Conservation (phyloP, 148 eudicot species). For the Rhododendron kiyosumense region DNA sequence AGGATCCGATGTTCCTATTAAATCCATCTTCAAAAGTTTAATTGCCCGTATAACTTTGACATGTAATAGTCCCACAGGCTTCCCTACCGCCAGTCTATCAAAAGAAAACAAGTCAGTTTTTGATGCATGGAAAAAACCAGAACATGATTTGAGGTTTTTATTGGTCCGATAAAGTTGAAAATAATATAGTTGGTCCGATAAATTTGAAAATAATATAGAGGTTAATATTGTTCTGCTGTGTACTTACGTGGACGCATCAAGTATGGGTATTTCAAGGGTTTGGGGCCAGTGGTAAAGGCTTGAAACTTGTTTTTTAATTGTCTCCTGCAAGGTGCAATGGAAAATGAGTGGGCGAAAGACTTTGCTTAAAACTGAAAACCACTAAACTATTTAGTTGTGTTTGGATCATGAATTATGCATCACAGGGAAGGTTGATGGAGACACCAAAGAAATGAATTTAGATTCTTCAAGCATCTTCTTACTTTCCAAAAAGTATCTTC, state of each 20-base stretch:
- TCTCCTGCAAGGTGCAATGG: conserved; percentile 44
- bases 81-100: conserved; percentile 48
- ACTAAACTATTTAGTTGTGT: not conserved
- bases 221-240: not conserved
- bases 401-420: not conserved
- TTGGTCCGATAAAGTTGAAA: not conserved
- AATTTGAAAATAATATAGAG: not conserved
- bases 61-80: conserved; percentile 84
- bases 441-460: not conserved
- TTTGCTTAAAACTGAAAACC: not conserved
- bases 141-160: not conserved
- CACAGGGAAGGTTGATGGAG: not conserved
- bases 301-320: conserved; percentile 68
- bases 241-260: conserved; percentile 69
- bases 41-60: conserved; percentile 74
- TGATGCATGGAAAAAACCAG: not conserved
- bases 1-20: conserved; percentile 87
- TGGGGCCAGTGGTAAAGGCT: conserved; percentile 90
- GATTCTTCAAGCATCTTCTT: not conserved
- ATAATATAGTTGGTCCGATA: not conserved
- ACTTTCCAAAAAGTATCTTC: not conserved
- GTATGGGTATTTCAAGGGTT: conserved; percentile 68
- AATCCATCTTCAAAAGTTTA: conserved; percentile 85
- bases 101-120: not conserved
- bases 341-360: not conserved